These are phyloP conservation scores for Aegilops umbellulata DNA, from an alignment of 176 grass and related monocot species.

Conservation along the genomic window DNA sequence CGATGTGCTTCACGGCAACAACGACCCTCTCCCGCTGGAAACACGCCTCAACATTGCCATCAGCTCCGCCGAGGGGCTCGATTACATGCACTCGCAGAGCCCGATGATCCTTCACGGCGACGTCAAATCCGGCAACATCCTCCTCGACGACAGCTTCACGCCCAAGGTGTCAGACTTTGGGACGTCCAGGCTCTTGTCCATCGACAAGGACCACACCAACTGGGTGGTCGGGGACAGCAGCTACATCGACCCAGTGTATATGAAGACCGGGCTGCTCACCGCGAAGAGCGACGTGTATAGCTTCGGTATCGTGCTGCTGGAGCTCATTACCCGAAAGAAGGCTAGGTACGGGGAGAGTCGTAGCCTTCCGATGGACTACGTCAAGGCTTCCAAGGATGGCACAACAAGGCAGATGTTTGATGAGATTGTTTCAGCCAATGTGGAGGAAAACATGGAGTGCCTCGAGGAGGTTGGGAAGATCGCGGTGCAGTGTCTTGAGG, in stretches of 20 bases:
- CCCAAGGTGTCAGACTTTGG: background rate
- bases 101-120: background rate
- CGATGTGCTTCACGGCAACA: background rate
- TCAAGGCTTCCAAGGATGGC: background rate
- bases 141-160: background rate
- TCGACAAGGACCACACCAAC: background rate
- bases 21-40: background rate
- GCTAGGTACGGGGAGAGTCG: background rate
- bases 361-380: background rate
- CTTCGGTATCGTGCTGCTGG: slow-evolving; percentile 54
- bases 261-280: background rate
- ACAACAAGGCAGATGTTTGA: background rate
- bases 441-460: background rate
- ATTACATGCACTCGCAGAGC: background rate
- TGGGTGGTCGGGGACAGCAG: background rate
- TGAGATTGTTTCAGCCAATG: background rate
- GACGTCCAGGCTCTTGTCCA: background rate
- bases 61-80: background rate
- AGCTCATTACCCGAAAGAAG: background rate
- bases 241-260: slow-evolving; percentile 27
- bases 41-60: background rate
- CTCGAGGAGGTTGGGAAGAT: background rate
- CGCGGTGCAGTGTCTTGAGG: background rate
- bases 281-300: slow-evolving; percentile 56
- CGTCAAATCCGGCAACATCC: background rate